Evolutionary conservation across 108 stramenopile genomes (phyloP).

Genomic region (Seminavis robusta): DNA sequence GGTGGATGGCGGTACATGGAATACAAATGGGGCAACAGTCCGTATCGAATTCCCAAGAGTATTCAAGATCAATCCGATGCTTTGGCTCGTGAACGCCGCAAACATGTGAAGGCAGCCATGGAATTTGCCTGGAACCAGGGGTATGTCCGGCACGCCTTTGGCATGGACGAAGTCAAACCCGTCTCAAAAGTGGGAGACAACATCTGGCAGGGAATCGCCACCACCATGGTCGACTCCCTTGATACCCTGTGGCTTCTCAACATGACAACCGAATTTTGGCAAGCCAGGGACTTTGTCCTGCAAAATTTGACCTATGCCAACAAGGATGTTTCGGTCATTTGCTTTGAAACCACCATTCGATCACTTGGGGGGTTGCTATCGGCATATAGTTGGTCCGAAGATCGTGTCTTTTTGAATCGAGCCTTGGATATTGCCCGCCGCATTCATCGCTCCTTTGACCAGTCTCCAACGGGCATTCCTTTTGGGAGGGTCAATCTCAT

Average conservation of each 20-base stretch:
- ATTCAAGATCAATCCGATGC: slow-evolving; percentile 37
- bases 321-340: slow-evolving; percentile 52
- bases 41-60: slow-evolving; percentile 14
- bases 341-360: slow-evolving; percentile 98
- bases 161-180: slow-evolving; percentile 78
- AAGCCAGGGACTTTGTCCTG: slow-evolving; percentile 85
- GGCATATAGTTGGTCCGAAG: slow-evolving; percentile 83
- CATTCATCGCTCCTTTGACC: slow-evolving; percentile 55
- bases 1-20: slow-evolving; percentile 62
- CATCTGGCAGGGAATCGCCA: slow-evolving; percentile 88
- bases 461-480: slow-evolving; percentile 64
- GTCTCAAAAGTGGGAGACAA: slow-evolving; percentile 26
- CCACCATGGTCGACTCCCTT: slow-evolving; percentile 92
- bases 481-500: slow-evolving; percentile 44
- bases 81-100: slow-evolving; percentile 63
- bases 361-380: slow-evolving; percentile 91
- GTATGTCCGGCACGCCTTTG: slow-evolving; percentile 76
- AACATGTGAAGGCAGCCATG: slow-evolving; percentile 69
- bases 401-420: slow-evolving; percentile 66
- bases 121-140: slow-evolving; percentile 61
- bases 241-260: slow-evolving; percentile 97
- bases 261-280: slow-evolving; percentile 89
- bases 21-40: slow-evolving; percentile 42
- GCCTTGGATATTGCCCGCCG: slow-evolving; percentile 70
- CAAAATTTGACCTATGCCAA: slow-evolving; percentile 49